Evolutionary conservation across 768 basidiomycete genomes (phyloP).

Genomic region (Coprinopsis sp.): DNA sequence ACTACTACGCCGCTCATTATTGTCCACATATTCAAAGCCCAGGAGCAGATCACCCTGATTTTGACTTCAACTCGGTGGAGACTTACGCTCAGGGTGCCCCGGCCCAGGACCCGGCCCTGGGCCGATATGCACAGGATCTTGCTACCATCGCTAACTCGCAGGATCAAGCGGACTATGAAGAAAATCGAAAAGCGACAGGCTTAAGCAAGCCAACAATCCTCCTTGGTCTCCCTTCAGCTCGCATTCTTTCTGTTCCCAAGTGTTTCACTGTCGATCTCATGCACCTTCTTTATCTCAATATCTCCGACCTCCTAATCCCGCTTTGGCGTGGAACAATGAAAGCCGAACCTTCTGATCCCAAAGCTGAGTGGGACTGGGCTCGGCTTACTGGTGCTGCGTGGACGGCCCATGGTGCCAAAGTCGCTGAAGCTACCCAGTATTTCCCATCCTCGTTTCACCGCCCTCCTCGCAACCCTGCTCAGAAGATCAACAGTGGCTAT

Average conservation of each 20-base stretch:
- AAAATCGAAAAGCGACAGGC: slow-evolving; percentile 27
- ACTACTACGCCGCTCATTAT: slow-evolving; percentile 30
- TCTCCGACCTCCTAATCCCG: slow-evolving; percentile 35
- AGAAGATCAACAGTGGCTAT: slow-evolving; percentile 33
- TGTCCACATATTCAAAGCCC: slow-evolving; percentile 17
- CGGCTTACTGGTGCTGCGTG: slow-evolving; percentile 21
- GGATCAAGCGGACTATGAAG: slow-evolving; percentile 15
- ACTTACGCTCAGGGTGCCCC: background rate
- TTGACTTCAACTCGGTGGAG: slow-evolving; percentile 7
- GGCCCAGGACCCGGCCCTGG: background rate
- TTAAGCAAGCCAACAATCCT: slow-evolving; percentile 33
- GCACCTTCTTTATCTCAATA: slow-evolving; percentile 31
- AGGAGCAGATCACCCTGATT: slow-evolving; percentile 22
- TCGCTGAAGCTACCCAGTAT: slow-evolving; percentile 22
- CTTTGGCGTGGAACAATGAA: slow-evolving; percentile 28
- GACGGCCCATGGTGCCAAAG: slow-evolving; percentile 21
- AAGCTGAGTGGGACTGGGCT: slow-evolving; percentile 27
- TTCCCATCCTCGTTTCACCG: slow-evolving; percentile 38
- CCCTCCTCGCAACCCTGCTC: slow-evolving; percentile 36
- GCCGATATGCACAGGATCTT: background rate
- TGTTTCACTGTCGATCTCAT: slow-evolving; percentile 38
- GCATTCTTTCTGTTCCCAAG: slow-evolving; percentile 24
- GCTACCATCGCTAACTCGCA: slow-evolving; percentile 1
- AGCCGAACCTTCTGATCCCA: slow-evolving; percentile 19
- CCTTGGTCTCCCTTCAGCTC: slow-evolving; percentile 17